Conservation (phyloP, 1,284 basidiomycete species). For the Leccinum fuscescens region DNA sequence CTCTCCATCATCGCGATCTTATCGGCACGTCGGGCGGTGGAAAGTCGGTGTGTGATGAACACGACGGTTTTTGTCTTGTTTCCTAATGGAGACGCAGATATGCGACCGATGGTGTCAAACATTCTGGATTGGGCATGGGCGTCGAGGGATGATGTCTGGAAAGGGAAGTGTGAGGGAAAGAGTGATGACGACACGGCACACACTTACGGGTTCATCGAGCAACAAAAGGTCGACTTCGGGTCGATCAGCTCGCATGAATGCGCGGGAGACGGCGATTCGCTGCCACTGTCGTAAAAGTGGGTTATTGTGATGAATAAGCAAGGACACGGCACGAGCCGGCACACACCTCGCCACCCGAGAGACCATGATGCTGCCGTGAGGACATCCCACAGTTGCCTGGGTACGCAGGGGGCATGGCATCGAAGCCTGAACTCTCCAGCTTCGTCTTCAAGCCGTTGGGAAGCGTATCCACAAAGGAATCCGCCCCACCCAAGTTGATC, state of each 20-base stretch:
- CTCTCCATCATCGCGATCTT: conserved; percentile 85
- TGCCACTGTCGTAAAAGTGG: conserved; percentile 64
- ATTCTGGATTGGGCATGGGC: conserved; percentile 77
- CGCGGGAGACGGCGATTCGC: conserved; percentile 76
- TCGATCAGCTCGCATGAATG: conserved; percentile 76
- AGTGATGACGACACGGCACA: conserved; percentile 9
- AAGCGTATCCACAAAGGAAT: conserved; percentile 55
- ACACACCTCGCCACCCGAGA: conserved; percentile 76
- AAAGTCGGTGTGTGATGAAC: conserved; percentile 81
- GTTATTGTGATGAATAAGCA: conserved; percentile 20
- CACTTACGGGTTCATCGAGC: conserved; percentile 75
- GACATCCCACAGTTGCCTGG: conserved; percentile 26
- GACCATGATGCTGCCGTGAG: conserved; percentile 50
- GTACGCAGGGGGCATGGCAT: conserved; percentile 43
- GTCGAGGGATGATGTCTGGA: conserved; percentile 75
- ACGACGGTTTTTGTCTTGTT: conserved; percentile 68
- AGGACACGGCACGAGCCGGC: neutral
- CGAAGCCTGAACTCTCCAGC: conserved; percentile 60
- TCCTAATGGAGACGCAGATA: conserved; percentile 55
- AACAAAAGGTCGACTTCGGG: conserved; percentile 75
- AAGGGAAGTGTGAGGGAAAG: conserved; percentile 6
- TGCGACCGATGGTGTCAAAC: conserved; percentile 66
- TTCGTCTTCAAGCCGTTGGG: conserved; percentile 67
- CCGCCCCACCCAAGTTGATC: conserved; percentile 64
- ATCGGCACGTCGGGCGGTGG: conserved; percentile 74